Evolutionary conservation across 2,329 filamentous ascomycete species (phyloP), one percentile per base, ranked within the genome.

Genomic region (Capronia coronata): DNA sequence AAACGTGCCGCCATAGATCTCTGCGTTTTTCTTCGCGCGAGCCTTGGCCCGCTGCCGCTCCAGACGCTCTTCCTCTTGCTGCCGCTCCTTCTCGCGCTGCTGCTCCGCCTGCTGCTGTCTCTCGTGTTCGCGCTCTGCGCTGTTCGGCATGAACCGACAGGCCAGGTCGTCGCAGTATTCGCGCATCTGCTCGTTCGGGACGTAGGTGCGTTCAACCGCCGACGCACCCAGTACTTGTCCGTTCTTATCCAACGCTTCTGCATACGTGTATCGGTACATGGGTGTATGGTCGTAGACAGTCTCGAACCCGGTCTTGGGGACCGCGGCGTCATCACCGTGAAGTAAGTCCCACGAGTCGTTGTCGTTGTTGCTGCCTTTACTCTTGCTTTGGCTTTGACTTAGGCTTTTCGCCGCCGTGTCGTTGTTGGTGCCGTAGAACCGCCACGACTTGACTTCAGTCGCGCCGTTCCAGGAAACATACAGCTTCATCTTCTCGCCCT

Each of bases 381-480:
- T 19, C 14, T 8, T n/a, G 29, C 46, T 64, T 0, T 64, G n/a
- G n/a, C n/a, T n/a, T n/a, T n/a, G n/a, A n/a, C n/a, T n/a, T n/a
- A n/a, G n/a, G n/a, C n/a, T n/a, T n/a, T n/a, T n/a, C n/a, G n/a
- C n/a, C n/a, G n/a, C n/a, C n/a, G 63, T 29, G 54, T 57, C 14
- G 45, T 34, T 42, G n/a, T 50, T 43, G 4, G 35, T 29, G 16
- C 46, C 62, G 49, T 62, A 66, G 49, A 68, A 62, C 3, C 60
- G 61, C 66, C 65, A 76, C 3, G 59, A 63, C 16, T 52, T 52
- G n/a, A 75, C 65, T 42, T 75, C 72, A 1, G 73, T 75, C 0
- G 71, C 72, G 10, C 73, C 73, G 53, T 75, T 75, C 73, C 73
- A 75, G 46, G 64, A 66, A 13, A 66, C 64, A 29, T 67, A 61